These are phyloP conservation scores for Serendipita vermifera DNA, from an alignment of 768 basidiomycete species.

Conservation along the genomic window DNA sequence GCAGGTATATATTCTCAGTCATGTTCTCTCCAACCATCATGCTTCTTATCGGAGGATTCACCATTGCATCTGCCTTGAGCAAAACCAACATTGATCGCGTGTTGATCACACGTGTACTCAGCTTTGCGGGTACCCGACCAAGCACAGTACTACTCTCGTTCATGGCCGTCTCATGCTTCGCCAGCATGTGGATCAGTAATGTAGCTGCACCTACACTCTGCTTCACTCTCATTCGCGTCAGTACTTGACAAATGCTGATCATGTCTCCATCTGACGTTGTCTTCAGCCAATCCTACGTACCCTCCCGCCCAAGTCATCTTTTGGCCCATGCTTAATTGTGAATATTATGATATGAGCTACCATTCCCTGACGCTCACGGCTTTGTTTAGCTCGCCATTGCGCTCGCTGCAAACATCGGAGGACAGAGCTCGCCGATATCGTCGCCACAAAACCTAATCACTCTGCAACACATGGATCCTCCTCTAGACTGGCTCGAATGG, in stretches of 20 bases:
- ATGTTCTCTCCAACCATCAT: slow-evolving; percentile 99
- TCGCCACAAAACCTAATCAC: slow-evolving; percentile 39
- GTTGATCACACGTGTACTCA: slow-evolving; percentile 79
- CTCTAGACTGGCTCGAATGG: slow-evolving; percentile 50
- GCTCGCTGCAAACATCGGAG: slow-evolving; percentile 95
- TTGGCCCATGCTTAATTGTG: slow-evolving; percentile 85
- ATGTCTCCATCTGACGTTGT: slow-evolving; percentile 14
- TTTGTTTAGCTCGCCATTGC: slow-evolving; percentile 74
- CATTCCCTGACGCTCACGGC: neutral
- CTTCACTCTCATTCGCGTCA: slow-evolving; percentile 85
- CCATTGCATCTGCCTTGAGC: slow-evolving; percentile 88
- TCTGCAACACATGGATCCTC: slow-evolving; percentile 32
- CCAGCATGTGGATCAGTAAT: slow-evolving; percentile 99
- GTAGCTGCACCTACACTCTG: slow-evolving; percentile 96
- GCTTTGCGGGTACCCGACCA: slow-evolving; percentile 79
- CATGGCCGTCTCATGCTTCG: slow-evolving; percentile 95
- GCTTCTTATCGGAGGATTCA: slow-evolving; percentile 96
- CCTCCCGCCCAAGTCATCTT: slow-evolving; percentile 71
- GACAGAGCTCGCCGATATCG: slow-evolving; percentile 67
- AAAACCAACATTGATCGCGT: slow-evolving; percentile 92
- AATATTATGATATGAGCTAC: slow-evolving; percentile 25
- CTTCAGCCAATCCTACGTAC: slow-evolving; percentile 83
- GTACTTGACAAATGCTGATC: slow-evolving; percentile 18
- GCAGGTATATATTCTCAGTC: slow-evolving; percentile 75
- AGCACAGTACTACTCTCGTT: slow-evolving; percentile 79